Evolutionary conservation across 2,329 filamentous ascomycete species (phyloP).

Genomic region (Fonsecaea pugnacius): DNA sequence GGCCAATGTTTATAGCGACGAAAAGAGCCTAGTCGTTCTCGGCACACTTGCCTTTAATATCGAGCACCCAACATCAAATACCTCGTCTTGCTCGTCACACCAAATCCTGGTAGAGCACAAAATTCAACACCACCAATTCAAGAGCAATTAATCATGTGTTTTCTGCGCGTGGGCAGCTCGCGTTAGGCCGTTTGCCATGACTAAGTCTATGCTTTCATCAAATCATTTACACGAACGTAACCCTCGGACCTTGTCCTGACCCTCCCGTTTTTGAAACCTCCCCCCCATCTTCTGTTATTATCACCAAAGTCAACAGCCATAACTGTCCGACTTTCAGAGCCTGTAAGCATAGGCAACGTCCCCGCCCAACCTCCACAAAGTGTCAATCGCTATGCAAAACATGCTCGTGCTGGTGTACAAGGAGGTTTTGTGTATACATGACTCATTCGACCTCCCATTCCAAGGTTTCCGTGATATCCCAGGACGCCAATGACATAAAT

Average conservation of each 20-base stretch:
- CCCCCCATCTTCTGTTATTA: slow-evolving; percentile 20
- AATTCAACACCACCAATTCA: background rate
- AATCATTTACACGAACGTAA: slow-evolving; percentile 34
- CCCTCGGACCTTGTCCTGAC: slow-evolving; percentile 11
- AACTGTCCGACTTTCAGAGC: slow-evolving; percentile 19
- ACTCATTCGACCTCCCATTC: slow-evolving; percentile 23
- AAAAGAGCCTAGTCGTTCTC: background rate
- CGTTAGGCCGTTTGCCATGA: slow-evolving; percentile 19
- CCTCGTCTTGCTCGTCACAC: background rate
- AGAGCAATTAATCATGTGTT: slow-evolving; percentile 25
- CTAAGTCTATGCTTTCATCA: slow-evolving; percentile 30
- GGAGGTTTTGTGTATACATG: slow-evolving; percentile 30
- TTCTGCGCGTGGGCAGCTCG: slow-evolving; percentile 18
- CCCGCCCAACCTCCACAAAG: slow-evolving; percentile 16
- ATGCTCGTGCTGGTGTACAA: slow-evolving; percentile 34
- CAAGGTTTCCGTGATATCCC: slow-evolving; percentile 11
- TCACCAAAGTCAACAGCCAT: slow-evolving; percentile 24
- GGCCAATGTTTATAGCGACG: background rate
- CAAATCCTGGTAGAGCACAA: background rate
- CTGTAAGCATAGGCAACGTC: slow-evolving; percentile 10
- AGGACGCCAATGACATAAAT: slow-evolving; percentile 20
- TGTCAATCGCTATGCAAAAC: slow-evolving; percentile 33
- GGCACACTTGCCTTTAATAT: background rate
- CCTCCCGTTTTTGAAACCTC: background rate
- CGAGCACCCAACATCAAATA: background rate